These are phyloP conservation scores for Diaporthe sp. DNA, from an alignment of 2,329 filamentous ascomycete species.

Conservation along the genomic window DNA sequence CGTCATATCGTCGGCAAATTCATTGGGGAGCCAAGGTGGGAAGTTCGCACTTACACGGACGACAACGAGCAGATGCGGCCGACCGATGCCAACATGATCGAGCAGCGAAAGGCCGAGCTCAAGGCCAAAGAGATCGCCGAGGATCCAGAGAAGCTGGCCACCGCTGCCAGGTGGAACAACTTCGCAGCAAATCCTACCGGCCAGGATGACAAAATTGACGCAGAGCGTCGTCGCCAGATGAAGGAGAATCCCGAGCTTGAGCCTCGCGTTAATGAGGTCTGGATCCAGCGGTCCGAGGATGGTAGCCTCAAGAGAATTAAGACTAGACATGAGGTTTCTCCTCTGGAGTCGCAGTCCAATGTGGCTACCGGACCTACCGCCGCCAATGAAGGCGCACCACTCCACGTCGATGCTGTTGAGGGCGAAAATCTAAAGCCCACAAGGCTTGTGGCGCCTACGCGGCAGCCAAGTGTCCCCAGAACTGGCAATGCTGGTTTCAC, in stretches of 20 bases:
- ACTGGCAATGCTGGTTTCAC: slow-evolving; percentile 9
- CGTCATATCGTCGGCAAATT: slow-evolving; percentile 84
- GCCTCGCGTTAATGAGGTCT: slow-evolving; percentile 50
- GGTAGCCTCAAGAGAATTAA: slow-evolving; percentile 55
- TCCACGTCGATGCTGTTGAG: not conserved
- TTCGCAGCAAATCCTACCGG: slow-evolving; percentile 3
- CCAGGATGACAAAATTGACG: not conserved
- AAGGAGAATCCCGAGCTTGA: slow-evolving; percentile 34
- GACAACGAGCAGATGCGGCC: slow-evolving; percentile 86
- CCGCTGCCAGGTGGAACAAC: not conserved
- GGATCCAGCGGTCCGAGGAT: slow-evolving; percentile 51
- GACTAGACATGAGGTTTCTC: slow-evolving; percentile 29
- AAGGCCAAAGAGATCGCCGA: slow-evolving; percentile 37
- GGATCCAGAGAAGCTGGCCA: slow-evolving; percentile 39
- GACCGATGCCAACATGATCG: slow-evolving; percentile 82
- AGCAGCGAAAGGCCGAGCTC: slow-evolving; percentile 49
- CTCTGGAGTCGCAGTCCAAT: slow-evolving; percentile 9
- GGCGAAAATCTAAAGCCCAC: not conserved
- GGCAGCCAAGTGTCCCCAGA: slow-evolving; percentile 26
- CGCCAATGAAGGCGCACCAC: not conserved
- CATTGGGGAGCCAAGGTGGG: slow-evolving; percentile 70
- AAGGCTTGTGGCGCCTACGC: slow-evolving; percentile 12
- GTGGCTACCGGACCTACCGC: slow-evolving; percentile 10
- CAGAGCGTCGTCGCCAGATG: slow-evolving; percentile 22
- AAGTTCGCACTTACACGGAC: slow-evolving; percentile 76